These are phyloP conservation scores for Saksenaea oblongispora DNA, from an alignment of 371 early-diverging fungal genomes.

Conservation along the genomic window DNA sequence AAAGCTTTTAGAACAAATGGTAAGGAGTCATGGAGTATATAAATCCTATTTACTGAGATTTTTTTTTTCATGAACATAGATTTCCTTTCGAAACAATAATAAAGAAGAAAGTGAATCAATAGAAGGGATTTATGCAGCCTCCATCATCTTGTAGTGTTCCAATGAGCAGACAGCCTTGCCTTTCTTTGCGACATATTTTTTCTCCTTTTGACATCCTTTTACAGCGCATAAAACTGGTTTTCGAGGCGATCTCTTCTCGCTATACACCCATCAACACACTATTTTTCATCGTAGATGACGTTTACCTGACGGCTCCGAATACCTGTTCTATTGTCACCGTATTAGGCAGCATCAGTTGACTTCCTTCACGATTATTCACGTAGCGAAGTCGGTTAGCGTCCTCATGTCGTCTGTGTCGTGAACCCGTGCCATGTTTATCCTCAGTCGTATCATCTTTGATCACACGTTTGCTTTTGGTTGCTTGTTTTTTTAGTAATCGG, in stretches of 20 bases:
- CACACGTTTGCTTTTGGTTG: slow-evolving; percentile 62
- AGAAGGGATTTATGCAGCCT: slow-evolving; percentile 1
- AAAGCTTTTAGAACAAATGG: background rate
- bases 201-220: slow-evolving; percentile 31
- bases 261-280: background rate
- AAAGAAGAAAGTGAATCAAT: background rate
- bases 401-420: slow-evolving; percentile 14
- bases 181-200: slow-evolving; percentile 41
- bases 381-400: slow-evolving; percentile 35
- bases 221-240: slow-evolving; percentile 24
- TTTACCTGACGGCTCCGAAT: slow-evolving; percentile 20
- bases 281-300: background rate
- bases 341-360: slow-evolving; percentile 30
- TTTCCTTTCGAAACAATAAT: background rate
- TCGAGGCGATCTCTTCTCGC: background rate
- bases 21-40: background rate
- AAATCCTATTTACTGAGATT: background rate
- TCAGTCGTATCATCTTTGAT: slow-evolving; percentile 56
- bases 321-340: slow-evolving; percentile 27
- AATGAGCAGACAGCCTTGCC: slow-evolving; percentile 47
- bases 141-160: slow-evolving; percentile 43
- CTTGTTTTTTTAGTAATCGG: slow-evolving; percentile 73
- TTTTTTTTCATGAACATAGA: background rate
- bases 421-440: slow-evolving; percentile 20
- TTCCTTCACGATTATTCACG: slow-evolving; percentile 23